Evolutionary conservation across 768 basidiomycete species (phyloP).

Genomic region (Lentinula detonsa): DNA sequence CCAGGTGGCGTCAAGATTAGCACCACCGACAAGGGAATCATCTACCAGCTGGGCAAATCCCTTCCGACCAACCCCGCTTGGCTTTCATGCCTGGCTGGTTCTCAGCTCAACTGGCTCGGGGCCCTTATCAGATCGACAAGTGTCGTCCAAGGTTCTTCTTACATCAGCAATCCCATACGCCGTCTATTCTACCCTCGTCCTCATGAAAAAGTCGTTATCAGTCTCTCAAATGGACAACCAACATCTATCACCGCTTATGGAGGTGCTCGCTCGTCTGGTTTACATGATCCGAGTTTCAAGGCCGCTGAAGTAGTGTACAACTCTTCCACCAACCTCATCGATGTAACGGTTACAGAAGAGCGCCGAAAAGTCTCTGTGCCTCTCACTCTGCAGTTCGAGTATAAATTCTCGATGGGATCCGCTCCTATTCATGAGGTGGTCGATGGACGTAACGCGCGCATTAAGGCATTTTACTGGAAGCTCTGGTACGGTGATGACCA

Average conservation of each 20-base stretch:
- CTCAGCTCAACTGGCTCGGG: conserved; percentile 78
- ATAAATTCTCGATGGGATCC: conserved; percentile 83
- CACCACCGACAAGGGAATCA: conserved; percentile 36
- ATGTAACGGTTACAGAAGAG: conserved; percentile 79
- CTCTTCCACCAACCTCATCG: conserved; percentile 46
- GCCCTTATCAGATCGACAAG: conserved; percentile 78
- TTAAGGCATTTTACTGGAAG: conserved; percentile 98
- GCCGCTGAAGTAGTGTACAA: conserved; percentile 70
- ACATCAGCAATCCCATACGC: conserved; percentile 85
- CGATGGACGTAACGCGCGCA: conserved; percentile 76
- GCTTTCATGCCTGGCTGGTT: conserved; percentile 81
- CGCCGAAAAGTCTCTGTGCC: conserved; percentile 72
- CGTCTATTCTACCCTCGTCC: conserved; percentile 79
- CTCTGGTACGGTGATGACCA: conserved; percentile 93
- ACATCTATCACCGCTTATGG: conserved; percentile 66
- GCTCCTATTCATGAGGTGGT: conserved; percentile 91
- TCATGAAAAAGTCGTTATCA: conserved; percentile 73
- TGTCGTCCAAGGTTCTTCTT: conserved; percentile 81
- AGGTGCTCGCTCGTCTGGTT: conserved; percentile 72
- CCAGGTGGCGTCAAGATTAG: conserved; percentile 37
- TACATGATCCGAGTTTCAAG: conserved; percentile 72
- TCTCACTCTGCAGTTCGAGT: conserved; percentile 75
- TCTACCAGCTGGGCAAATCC: conserved; percentile 41
- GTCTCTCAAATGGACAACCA: conserved; percentile 37
- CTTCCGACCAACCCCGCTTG: conserved; percentile 65